Evolutionary conservation across 1,139 yeast genomes (phyloP), one percentile per base, ranked within the genome.

Genomic region (Sugiyamaella japonica): DNA sequence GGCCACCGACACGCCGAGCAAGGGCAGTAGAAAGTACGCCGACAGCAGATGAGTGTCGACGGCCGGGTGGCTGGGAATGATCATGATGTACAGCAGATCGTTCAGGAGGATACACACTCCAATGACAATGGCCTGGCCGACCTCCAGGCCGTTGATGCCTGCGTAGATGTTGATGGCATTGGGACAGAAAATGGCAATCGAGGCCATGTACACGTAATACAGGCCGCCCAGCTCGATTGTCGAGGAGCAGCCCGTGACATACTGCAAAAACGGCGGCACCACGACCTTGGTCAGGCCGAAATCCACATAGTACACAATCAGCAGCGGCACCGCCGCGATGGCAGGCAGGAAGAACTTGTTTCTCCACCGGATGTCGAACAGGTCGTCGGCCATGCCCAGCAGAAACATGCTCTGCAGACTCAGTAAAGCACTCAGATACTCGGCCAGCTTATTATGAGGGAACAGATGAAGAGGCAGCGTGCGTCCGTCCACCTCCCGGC

Each of bases 121-220:
- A 56, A 93, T 76, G 0, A 93, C 85, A 12, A 93, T 78, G 36
- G 95, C 84, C 71, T 93, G 99, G 20, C 98, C 98, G 10, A 90
- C 98, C 71, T 93, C 99, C 44, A 93, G 76, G 0, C 99, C 99
- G 69, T 93, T 93, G 53, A 93, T 82, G 3, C 99, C 99, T 0
- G 99, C 99, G 47, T 91, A 76, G 54, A 93, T 93, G 69, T 93
- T 93, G 70, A 93, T 91, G n/a, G 97, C 87, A 69, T 93, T 93
- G 25, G 99, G 97, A 62, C 97, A 87, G 68, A 93, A 93, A 48
- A 93, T 91, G 4, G 96, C 85, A 53, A 93, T 83, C 0, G 96
- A 80, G 0, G 89, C 89, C 99, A 93, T 93, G 74, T 93, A 93
- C 17, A 74, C 75, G 68, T 93, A 93, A 73, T 93, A 93, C 43